Evolutionary conservation across 352 stramenopile species (phyloP).

Genomic region (Phytophthora citricola): DNA sequence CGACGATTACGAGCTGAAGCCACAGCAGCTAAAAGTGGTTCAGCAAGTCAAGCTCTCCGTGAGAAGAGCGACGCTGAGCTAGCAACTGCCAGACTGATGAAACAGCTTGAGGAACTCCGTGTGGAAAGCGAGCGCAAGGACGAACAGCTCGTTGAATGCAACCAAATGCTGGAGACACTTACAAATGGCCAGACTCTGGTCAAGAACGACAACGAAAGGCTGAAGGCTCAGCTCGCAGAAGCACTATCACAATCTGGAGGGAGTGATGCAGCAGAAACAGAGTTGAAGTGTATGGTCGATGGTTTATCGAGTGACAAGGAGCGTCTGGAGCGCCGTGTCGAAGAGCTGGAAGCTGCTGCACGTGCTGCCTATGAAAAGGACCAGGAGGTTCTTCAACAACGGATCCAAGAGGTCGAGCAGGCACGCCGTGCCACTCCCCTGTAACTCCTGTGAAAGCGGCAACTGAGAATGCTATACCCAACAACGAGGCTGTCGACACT

Average conservation of each 20-base stretch:
- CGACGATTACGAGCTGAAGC: slow-evolving; percentile 37
- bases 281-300: slow-evolving; percentile 14
- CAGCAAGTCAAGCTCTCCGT: slow-evolving; percentile 17
- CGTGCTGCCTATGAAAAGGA: slow-evolving; percentile 36
- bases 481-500: slow-evolving; percentile 5
- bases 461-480: slow-evolving; percentile 7
- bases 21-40: slow-evolving; percentile 12
- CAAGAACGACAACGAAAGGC: slow-evolving; percentile 45
- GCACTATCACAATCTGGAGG: slow-evolving; percentile 4
- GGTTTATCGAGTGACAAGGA: slow-evolving; percentile 25
- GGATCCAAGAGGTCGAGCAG: slow-evolving; percentile 38
- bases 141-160: slow-evolving; percentile 44
- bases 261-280: slow-evolving; percentile 5
- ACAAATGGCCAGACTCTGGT: slow-evolving; percentile 34
- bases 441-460: slow-evolving; percentile 9
- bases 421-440: slow-evolving; percentile 26
- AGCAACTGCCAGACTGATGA: slow-evolving; percentile 26
- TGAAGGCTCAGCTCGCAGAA: slow-evolving; percentile 43
- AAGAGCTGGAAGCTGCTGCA: slow-evolving; percentile 39
- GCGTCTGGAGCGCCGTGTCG: slow-evolving; percentile 20
- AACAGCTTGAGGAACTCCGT: slow-evolving; percentile 41
- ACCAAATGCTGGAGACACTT: slow-evolving; percentile 50
- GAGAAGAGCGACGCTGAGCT: slow-evolving; percentile 36
- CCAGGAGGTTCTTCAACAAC: slow-evolving; percentile 37
- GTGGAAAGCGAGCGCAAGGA: slow-evolving; percentile 42